Evolutionary conservation across 2,329 filamentous ascomycete genomes (phyloP).

Genomic region (Sporothrix dimorphospora): DNA sequence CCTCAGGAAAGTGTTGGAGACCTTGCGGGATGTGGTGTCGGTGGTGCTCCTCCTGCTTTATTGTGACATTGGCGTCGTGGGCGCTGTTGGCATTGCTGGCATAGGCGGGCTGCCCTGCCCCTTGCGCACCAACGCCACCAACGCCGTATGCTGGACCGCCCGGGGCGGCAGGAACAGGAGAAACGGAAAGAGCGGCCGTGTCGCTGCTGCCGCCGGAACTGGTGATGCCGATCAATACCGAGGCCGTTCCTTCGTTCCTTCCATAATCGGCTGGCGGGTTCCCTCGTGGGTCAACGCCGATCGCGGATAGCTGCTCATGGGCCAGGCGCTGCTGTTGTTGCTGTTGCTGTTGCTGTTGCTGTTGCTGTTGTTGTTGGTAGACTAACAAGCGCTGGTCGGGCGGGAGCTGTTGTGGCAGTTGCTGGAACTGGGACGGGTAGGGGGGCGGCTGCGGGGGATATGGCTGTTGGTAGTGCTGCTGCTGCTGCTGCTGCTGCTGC

Average conservation of each 20-base stretch:
- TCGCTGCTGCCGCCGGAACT: neutral
- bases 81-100: neutral
- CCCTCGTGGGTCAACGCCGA: neutral
- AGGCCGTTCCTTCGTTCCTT: neutral
- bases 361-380: constrained; percentile 31
- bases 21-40: neutral
- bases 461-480: constrained; percentile 30
- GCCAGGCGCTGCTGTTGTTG: constrained; percentile 24
- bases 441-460: neutral
- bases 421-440: constrained; percentile 1
- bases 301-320: neutral
- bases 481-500: constrained; percentile 34
- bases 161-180: neutral
- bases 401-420: constrained; percentile 21
- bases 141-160: neutral
- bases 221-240: neutral
- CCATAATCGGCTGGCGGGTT: neutral
- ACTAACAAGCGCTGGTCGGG: constrained; percentile 11
- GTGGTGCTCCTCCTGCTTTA: constrained; percentile 7
- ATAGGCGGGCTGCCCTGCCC: neutral
- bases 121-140: neutral
- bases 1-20: neutral
- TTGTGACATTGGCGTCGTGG: neutral
- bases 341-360: constrained; percentile 32
- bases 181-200: constrained; percentile 4